Conservation (phyloP, 164 flowering plant genomes). For the Piper longum region DNA sequence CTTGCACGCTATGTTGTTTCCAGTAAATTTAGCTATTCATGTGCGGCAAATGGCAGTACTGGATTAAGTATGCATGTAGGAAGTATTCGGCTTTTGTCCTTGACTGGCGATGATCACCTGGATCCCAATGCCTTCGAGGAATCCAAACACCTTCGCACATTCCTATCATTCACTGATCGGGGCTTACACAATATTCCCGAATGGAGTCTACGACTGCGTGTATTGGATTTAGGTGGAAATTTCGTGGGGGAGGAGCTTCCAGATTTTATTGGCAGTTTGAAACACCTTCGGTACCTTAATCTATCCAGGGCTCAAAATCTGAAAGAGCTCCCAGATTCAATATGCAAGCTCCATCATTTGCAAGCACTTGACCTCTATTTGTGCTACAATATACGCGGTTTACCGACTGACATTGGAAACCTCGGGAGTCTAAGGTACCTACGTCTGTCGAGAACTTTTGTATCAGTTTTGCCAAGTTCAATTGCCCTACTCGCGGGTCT, state of each 20-base stretch:
- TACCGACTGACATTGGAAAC: not conserved
- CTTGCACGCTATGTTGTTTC: not conserved
- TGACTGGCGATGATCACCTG: no score
- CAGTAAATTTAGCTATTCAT: not conserved
- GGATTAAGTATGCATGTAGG: not conserved
- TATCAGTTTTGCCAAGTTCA: not conserved
- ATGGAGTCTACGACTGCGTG: not conserved
- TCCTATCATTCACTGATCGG: not conserved
- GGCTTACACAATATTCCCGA: not conserved
- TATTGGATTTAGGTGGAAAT: constrained; percentile 1
- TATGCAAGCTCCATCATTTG: not conserved
- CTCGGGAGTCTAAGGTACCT: constrained; percentile 1
- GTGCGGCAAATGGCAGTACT: not conserved
- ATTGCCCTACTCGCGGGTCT: not conserved
- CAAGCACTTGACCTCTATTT: not conserved
- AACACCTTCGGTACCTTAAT: constrained; percentile 4
- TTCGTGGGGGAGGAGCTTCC: not conserved
- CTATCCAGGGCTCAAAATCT: not conserved
- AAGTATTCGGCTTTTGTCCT: not conserved
- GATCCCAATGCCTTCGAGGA: not conserved
- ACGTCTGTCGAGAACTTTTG: not conserved
- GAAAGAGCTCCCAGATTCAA: not conserved
- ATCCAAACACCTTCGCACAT: not conserved
- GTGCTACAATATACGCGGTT: not conserved
- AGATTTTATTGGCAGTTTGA: constrained; percentile 3